phyloP scores from a whole-genome alignment of 1,284 basidiomycete species.

The Marasmius tenuissimus region DNA sequence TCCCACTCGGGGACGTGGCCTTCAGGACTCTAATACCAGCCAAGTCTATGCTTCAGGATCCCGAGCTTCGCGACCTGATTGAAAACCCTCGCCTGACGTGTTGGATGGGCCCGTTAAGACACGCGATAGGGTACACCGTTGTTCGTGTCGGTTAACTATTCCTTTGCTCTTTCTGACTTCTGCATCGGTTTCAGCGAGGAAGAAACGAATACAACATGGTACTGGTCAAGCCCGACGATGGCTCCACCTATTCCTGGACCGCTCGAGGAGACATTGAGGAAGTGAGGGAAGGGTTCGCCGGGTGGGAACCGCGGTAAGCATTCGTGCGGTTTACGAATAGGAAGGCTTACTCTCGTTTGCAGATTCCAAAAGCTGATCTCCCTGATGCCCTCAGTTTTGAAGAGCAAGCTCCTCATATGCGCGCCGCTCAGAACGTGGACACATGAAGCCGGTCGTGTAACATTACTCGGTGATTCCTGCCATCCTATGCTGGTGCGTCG shows the following conservation, averaged over 20 bases:
- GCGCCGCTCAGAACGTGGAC: slow-evolving; percentile 25
- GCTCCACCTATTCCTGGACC: slow-evolving; percentile 40
- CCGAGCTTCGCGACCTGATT: slow-evolving; percentile 42
- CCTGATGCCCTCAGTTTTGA: slow-evolving; percentile 44
- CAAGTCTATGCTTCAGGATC: slow-evolving; percentile 44
- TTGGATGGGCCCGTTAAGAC: slow-evolving; percentile 48
- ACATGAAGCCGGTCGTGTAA: slow-evolving; percentile 8
- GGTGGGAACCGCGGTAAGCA: slow-evolving; percentile 47
- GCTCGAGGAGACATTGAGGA: slow-evolving; percentile 37
- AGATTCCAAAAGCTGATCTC: slow-evolving; percentile 50
- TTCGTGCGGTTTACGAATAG: slow-evolving; percentile 6
- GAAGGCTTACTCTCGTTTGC: background rate
- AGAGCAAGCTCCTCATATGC: slow-evolving; percentile 54
- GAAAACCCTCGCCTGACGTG: slow-evolving; percentile 37
- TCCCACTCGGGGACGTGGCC: slow-evolving; percentile 55
- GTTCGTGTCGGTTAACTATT: slow-evolving; percentile 21
- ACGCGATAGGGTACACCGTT: slow-evolving; percentile 45
- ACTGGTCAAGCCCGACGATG: slow-evolving; percentile 41
- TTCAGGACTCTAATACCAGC: slow-evolving; percentile 56
- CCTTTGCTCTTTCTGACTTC: background rate
- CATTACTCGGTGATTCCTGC: slow-evolving; percentile 14
- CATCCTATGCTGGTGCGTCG: slow-evolving; percentile 16
- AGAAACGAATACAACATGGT: slow-evolving; percentile 52
- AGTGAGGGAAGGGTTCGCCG: slow-evolving; percentile 44
- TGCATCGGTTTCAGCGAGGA: slow-evolving; percentile 27